A percentile compares a stretch with the other conserved stretches of the same genome.
Conservation (phyloP, 495 filamentous ascomycete species). For the Lasiosphaeriaceae sp. region DNA sequence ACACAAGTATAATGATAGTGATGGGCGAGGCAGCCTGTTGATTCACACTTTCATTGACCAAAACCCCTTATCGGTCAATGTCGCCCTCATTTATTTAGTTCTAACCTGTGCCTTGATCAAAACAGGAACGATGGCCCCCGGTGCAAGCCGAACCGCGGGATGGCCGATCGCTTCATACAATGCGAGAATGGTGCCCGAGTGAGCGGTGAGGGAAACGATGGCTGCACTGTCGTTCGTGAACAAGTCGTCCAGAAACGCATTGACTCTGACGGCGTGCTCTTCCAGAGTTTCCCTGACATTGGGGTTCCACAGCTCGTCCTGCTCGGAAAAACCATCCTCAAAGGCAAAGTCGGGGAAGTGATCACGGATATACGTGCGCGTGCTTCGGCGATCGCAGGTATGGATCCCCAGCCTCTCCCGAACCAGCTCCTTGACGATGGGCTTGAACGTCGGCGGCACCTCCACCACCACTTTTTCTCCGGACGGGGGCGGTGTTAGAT, state of each 20-base stretch:
- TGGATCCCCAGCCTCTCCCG: constrained; percentile 71
- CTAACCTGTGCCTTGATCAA: constrained; percentile 25
- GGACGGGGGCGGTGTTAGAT: constrained; percentile 27
- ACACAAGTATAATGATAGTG: no score
- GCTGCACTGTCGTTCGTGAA: constrained; percentile 22
- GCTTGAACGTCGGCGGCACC: constrained; percentile 52
- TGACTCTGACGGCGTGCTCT: constrained; percentile 23
- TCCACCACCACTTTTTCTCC: constrained; percentile 22
- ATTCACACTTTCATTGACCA: no score
- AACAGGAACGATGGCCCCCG: constrained; percentile 28
- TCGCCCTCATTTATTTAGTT: no score
- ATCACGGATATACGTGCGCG: constrained; percentile 50
- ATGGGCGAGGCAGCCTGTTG: no score
- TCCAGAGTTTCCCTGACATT: constrained; percentile 26
- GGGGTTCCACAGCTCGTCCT: constrained; percentile 56
- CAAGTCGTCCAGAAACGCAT: constrained; percentile 24
- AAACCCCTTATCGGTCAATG: no score
- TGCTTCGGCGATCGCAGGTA: constrained; percentile 72
- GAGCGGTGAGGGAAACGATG: constrained; percentile 29
- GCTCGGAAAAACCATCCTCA: constrained; percentile 59
- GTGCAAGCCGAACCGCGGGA: constrained; percentile 19
- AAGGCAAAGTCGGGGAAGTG: constrained; percentile 58
- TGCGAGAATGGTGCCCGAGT: constrained; percentile 29
- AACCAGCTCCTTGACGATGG: constrained; percentile 65
- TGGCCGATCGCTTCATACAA: constrained; percentile 20